Percentiles rank a stretch among this genome's conserved stretches.
phyloP scores from a whole-genome alignment of 1,284 basidiomycete genomes.

The Cryptococcus maquisensis region DNA sequence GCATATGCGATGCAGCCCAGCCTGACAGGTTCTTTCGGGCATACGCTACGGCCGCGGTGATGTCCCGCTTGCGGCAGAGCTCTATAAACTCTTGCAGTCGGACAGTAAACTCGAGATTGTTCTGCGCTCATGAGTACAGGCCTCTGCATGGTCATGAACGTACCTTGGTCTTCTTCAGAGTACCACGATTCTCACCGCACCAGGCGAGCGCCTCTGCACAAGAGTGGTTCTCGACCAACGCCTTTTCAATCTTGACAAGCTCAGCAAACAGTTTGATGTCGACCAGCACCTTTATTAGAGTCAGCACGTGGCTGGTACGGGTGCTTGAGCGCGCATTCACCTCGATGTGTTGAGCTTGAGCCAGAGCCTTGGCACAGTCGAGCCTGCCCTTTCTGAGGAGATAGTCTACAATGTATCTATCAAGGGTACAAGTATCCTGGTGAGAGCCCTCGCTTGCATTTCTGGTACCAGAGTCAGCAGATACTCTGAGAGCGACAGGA shows the following conservation, averaged over 20 bases:
- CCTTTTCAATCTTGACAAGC: conserved; percentile 76
- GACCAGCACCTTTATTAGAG: conserved; percentile 62
- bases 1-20: conserved; percentile 75
- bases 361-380: conserved; percentile 39
- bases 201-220: conserved; percentile 85
- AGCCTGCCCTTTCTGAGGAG: conserved; percentile 58
- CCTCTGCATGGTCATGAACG: conserved; percentile 19
- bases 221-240: conserved; percentile 63
- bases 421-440: conserved; percentile 50
- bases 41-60: conserved; percentile 76
- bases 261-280: conserved; percentile 90
- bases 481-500: not conserved
- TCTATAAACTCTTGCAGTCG: conserved; percentile 96
- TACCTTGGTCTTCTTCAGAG: conserved; percentile 84
- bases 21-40: conserved; percentile 71
- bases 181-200: conserved; percentile 94
- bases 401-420: conserved; percentile 92
- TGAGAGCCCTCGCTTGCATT: not conserved
- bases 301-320: not conserved
- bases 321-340: conserved; percentile 21
- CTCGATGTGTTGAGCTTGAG: conserved; percentile 34
- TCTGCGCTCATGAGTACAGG: conserved; percentile 55
- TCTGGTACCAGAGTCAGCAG: too few relatives aligned
- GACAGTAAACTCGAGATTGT: conserved; percentile 90
- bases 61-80: conserved; percentile 66